These are phyloP conservation scores for Neurospora sp. DNA, from an alignment of 495 filamentous ascomycete genomes.

Conservation along the genomic window DNA sequence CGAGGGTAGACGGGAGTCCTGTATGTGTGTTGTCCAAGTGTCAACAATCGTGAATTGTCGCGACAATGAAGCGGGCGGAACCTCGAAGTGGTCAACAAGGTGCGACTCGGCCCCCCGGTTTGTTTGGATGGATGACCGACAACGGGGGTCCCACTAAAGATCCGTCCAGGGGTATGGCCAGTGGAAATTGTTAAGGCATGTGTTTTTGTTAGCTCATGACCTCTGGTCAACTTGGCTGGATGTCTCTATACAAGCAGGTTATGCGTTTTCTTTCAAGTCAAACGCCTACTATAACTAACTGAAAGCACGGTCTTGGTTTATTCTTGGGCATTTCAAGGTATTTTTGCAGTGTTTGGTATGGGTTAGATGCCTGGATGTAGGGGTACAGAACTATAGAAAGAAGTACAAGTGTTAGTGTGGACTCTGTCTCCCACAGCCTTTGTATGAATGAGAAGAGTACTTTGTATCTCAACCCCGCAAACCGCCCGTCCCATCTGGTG, in stretches of 20 bases:
- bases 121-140: neutral
- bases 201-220: neutral
- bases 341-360: too few species aligned
- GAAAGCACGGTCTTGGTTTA: too few species aligned
- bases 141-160: neutral
- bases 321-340: too few species aligned
- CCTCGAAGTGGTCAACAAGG: neutral
- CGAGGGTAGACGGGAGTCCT: neutral
- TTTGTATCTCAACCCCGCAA: slow-evolving; percentile 7
- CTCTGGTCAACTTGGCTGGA: neutral
- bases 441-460: too few species aligned
- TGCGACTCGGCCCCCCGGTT: neutral
- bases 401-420: neutral
- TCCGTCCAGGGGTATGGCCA: neutral
- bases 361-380: too few species aligned
- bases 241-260: neutral
- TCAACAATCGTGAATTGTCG: neutral
- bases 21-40: neutral
- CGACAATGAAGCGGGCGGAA: neutral
- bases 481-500: slow-evolving; percentile 8
- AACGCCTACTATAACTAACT: too few species aligned
- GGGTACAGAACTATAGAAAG: too few species aligned
- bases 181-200: neutral
- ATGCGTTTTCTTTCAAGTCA: too few species aligned
- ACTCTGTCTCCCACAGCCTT: too few species aligned